Conservation (phyloP, 352 stramenopile genomes). For the Pythium sp. region DNA sequence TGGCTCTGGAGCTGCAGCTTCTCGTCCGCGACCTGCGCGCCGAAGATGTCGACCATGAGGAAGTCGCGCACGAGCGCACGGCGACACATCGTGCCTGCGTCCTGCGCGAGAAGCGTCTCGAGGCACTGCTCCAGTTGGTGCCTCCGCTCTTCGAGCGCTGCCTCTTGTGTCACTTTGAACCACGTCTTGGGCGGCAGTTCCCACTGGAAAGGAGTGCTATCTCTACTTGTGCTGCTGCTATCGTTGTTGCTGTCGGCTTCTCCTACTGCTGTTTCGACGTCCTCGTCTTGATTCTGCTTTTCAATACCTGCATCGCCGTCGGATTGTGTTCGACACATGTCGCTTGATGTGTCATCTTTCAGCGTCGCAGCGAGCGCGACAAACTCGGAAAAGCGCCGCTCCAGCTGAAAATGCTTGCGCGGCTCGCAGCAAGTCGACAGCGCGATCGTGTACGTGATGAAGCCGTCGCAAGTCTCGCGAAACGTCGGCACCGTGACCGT, state of each 20-base stretch:
- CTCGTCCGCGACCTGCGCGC: conserved; percentile 59
- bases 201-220: conserved; percentile 35
- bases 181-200: conserved; percentile 77
- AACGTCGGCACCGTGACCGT: conserved; percentile 54
- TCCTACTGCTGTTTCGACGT: background rate
- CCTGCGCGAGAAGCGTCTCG: conserved; percentile 40
- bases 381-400: conserved; percentile 81
- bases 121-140: conserved; percentile 52
- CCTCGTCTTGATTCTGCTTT: background rate
- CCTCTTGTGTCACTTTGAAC: conserved; percentile 65
- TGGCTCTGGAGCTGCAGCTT: conserved; percentile 32
- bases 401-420: conserved; percentile 45
- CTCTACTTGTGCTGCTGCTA: conserved; percentile 6
- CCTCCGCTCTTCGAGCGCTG: conserved; percentile 61
- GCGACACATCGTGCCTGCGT: conserved; percentile 39
- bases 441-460: conserved; percentile 58
- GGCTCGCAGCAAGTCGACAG: conserved; percentile 37
- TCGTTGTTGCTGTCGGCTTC: background rate
- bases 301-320: background rate
- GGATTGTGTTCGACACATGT: conserved; percentile 3
- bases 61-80: conserved; percentile 65
- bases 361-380: conserved; percentile 49
- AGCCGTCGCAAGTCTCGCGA: conserved; percentile 61
- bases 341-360: conserved; percentile 15
- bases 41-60: conserved; percentile 81